Percentiles rank a stretch among this genome's conserved stretches.
phyloP scores from a whole-genome alignment of 768 basidiomycete genomes.

The Steccherinum ochraceum region DNA sequence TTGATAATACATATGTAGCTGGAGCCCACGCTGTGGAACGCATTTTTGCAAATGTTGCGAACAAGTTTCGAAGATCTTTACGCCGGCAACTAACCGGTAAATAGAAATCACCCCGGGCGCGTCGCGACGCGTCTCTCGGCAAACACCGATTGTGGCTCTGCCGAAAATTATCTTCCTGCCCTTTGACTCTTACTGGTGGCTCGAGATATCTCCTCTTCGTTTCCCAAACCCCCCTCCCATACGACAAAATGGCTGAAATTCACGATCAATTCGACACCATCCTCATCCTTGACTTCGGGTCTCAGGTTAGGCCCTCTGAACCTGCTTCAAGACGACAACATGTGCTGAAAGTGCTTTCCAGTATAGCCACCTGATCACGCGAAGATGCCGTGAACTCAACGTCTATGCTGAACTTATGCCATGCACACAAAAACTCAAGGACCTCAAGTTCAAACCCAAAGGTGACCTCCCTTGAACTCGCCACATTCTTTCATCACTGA shows the following conservation, averaged over 20 bases:
- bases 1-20: too few species aligned
- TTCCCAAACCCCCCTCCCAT: too few species aligned
- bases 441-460: slow-evolving; percentile 91
- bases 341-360: slow-evolving; percentile 24
- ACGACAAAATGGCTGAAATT: slow-evolving; percentile 87
- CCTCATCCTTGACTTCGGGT: slow-evolving; percentile 95
- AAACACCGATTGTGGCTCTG: too few species aligned
- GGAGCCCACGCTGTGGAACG: not conserved
- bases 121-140: too few species aligned
- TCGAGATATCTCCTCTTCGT: too few species aligned
- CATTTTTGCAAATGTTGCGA: not conserved
- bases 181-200: too few species aligned
- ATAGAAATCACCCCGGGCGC: too few species aligned
- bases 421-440: slow-evolving; percentile 85
- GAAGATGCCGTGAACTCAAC: slow-evolving; percentile 95
- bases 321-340: slow-evolving; percentile 7
- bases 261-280: slow-evolving; percentile 95
- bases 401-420: slow-evolving; percentile 98
- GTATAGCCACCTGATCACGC: slow-evolving; percentile 97
- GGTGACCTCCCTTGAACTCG: slow-evolving; percentile 38
- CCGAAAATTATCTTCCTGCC: not conserved
- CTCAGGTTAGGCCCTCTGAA: slow-evolving; percentile 55
- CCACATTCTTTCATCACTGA: not conserved
- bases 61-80: not conserved
- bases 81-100: too few species aligned